Evolutionary conservation across 371 early-diverging fungal genomes (phyloP).

Genomic region (Conidiobolus incongruus): DNA sequence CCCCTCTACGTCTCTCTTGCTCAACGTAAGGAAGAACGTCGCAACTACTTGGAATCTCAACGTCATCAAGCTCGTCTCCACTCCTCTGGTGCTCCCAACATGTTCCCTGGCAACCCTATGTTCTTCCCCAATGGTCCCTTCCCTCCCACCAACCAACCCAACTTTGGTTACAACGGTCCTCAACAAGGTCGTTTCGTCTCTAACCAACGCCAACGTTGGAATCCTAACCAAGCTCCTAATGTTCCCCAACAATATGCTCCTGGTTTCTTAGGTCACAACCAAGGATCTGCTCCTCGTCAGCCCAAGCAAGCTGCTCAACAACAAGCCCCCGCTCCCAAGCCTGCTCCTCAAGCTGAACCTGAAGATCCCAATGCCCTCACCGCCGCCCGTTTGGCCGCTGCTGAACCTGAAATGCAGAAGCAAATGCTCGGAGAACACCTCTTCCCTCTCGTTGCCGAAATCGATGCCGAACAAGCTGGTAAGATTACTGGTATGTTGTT

Average conservation of each 20-base stretch:
- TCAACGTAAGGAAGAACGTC: conserved; percentile 92
- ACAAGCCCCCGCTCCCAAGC: conserved; percentile 11
- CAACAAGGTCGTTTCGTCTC: conserved; percentile 12
- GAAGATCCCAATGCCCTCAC: conserved; percentile 21
- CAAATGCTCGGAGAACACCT: conserved; percentile 87
- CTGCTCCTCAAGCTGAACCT: conserved; percentile 19
- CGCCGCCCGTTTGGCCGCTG: conserved; percentile 58
- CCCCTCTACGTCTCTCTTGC: conserved; percentile 95
- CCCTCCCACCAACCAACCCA: conserved; percentile 35
- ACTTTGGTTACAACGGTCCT: conserved; percentile 10
- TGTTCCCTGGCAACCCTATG: conserved; percentile 10
- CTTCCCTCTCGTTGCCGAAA: conserved; percentile 40
- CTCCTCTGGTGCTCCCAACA: conserved; percentile 3
- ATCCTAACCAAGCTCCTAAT: conserved; percentile 2
- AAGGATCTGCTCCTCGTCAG: conserved; percentile 10
- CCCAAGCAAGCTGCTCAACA: conserved; percentile 11
- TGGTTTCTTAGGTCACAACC: conserved; percentile 2
- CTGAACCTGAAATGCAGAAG: conserved; percentile 73
- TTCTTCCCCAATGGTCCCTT: conserved; percentile 19
- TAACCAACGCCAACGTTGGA: not conserved
- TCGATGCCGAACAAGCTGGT: conserved; percentile 59
- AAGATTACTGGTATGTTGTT: conserved; percentile 98
- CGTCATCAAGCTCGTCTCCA: conserved; percentile 48
- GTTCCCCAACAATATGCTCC: conserved; percentile 5
- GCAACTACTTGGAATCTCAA: conserved; percentile 81